These are phyloP conservation scores for Ophiostoma montium DNA, from an alignment of 2,329 filamentous ascomycete species.

Conservation along the genomic window DNA sequence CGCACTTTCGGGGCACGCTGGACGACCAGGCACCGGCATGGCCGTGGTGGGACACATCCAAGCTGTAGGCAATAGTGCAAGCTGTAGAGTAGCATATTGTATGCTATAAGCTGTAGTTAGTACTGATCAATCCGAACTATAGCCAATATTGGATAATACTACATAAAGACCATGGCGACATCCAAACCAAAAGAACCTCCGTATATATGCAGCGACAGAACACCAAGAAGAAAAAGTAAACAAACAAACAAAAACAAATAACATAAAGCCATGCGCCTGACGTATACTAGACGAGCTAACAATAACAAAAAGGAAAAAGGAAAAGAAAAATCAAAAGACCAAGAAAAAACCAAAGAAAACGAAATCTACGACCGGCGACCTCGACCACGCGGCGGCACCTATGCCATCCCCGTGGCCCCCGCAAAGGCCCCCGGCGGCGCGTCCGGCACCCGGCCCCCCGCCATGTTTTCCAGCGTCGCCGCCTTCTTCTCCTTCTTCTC, in stretches of 20 bases:
- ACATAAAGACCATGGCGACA: no score
- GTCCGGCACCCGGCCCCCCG: no score
- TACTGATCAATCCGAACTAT: no score
- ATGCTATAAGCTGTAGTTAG: no score
- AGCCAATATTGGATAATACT: no score
- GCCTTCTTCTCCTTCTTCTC: slow-evolving; percentile 51
- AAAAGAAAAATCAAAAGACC: background rate
- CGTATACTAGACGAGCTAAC: background rate
- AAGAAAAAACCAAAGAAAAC: background rate
- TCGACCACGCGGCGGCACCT: no score
- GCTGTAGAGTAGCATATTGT: slow-evolving; percentile 9
- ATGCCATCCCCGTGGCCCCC: no score
- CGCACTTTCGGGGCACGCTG: slow-evolving; percentile 38
- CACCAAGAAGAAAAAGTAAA: background rate
- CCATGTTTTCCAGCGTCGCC: slow-evolving; percentile 8
- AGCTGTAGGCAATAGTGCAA: slow-evolving; percentile 8
- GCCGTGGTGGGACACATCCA: slow-evolving; percentile 52
- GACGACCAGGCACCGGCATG: slow-evolving; percentile 41
- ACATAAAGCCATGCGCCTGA: background rate
- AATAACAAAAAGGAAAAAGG: background rate
- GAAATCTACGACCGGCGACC: background rate
- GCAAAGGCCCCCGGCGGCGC: no score
- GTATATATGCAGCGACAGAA: background rate
- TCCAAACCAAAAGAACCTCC: background rate
- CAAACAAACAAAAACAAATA: background rate